A percentile compares a stretch with the other conserved stretches of the same genome.
phyloP scores from a whole-genome alignment of 106 monocot species.

The Dendrobium officinale region DNA sequence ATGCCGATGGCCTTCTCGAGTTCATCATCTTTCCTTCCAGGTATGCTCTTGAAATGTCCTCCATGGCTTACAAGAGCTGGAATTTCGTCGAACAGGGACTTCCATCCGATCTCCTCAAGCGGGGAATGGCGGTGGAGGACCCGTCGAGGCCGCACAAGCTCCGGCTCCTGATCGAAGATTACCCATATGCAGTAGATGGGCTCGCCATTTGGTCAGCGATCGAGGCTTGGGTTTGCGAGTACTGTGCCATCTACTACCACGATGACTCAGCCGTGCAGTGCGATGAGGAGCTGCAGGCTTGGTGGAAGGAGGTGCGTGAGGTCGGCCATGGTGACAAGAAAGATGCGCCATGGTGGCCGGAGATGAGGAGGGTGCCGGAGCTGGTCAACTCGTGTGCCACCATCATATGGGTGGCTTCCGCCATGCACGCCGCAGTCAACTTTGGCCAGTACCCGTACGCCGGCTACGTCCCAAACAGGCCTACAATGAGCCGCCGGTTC shows the following conservation, averaged over 20 bases:
- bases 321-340: constrained; percentile 53
- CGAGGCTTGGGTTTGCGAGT: constrained; percentile 30
- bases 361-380: constrained; percentile 13
- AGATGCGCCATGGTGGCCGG: constrained; percentile 47
- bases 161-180: constrained; percentile 41
- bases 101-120: constrained; percentile 46
- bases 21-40: constrained; percentile 30
- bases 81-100: constrained; percentile 47
- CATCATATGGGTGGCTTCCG: constrained; percentile 56
- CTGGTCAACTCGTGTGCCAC: constrained; percentile 38
- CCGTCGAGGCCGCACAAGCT: constrained; percentile 35
- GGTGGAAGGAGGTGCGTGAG: constrained; percentile 43
- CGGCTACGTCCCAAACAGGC: constrained; percentile 63
- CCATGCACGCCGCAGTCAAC: constrained; percentile 65
- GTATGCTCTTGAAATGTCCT: constrained; percentile 39
- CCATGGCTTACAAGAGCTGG: constrained; percentile 40
- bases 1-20: constrained; percentile 49
- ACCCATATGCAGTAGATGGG: constrained; percentile 65
- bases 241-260: constrained; percentile 30
- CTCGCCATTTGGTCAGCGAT: constrained; percentile 61
- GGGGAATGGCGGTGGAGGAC: constrained; percentile 54
- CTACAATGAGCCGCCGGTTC: constrained; percentile 37
- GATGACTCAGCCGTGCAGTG: constrained; percentile 8
- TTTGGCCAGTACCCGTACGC: constrained; percentile 65
- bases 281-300: constrained; percentile 53